These are phyloP conservation scores for Penicillium sp. DNA, from an alignment of 2,329 filamentous ascomycete genomes.

Conservation along the genomic window DNA sequence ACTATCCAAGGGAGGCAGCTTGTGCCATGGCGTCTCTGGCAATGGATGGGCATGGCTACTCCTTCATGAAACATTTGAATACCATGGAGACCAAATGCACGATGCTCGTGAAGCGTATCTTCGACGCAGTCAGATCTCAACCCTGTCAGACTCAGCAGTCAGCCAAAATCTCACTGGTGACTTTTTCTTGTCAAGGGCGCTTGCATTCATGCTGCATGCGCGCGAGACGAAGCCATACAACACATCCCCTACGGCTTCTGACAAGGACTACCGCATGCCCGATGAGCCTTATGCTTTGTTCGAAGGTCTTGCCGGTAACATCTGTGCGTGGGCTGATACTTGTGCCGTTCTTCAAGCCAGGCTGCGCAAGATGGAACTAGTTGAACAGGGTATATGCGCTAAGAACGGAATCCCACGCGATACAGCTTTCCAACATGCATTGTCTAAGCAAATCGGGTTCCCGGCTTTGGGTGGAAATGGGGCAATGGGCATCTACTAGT, in stretches of 20 bases:
- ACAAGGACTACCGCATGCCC: conserved; percentile 41
- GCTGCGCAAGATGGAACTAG: conserved; percentile 36
- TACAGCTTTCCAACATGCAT: conserved; percentile 22
- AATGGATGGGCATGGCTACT: conserved; percentile 44
- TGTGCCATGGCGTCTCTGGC: conserved; percentile 46
- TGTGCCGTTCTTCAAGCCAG: conserved; percentile 37
- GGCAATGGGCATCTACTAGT: conserved; percentile 20
- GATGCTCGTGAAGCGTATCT: conserved; percentile 26
- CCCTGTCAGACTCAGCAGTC: conserved; percentile 2
- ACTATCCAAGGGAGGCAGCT: conserved; percentile 43
- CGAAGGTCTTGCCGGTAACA: conserved; percentile 43
- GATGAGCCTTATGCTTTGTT: conserved; percentile 43
- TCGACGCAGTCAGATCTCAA: conserved; percentile 11
- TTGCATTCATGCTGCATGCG: conserved; percentile 41
- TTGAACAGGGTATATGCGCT: conserved; percentile 7
- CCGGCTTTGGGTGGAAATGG: conserved; percentile 34
- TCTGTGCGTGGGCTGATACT: conserved; percentile 46
- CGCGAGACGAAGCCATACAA: conserved; percentile 42
- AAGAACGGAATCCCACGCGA: conserved; percentile 19
- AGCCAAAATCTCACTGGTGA: conserved; percentile 31
- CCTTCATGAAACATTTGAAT: conserved; percentile 40
- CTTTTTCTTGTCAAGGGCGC: conserved; percentile 40
- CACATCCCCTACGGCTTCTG: conserved; percentile 12
- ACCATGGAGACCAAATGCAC: conserved; percentile 25
- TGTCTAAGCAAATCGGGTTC: conserved; percentile 28